A percentile compares a stretch with the other conserved stretches of the same genome.
phyloP scores from a whole-genome alignment of 2,329 filamentous ascomycete species.

The Fusarium citri region DNA sequence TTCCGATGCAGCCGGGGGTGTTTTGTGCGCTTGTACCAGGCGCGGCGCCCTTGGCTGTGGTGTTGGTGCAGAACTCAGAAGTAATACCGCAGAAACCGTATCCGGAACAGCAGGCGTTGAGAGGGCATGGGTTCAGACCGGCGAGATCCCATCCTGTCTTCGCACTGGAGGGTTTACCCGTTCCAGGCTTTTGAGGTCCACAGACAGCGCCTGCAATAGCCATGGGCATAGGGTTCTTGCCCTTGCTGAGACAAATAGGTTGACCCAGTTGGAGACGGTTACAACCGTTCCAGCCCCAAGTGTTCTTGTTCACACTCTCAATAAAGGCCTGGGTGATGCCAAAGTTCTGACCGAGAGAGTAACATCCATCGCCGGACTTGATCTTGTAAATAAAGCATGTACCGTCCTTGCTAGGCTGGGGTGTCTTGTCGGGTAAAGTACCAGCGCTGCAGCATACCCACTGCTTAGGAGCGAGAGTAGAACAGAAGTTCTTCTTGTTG shows the following conservation, averaged over 20 bases:
- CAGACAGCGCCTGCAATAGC: slow-evolving; percentile 48
- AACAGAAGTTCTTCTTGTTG: slow-evolving; percentile 47
- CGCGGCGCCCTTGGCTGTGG: slow-evolving; percentile 43
- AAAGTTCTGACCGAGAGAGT: slow-evolving; percentile 47
- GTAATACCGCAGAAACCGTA: slow-evolving; percentile 61
- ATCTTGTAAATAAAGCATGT: slow-evolving; percentile 51
- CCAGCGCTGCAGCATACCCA: slow-evolving; percentile 54
- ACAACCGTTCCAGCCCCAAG: slow-evolving; percentile 55
- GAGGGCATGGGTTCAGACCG: slow-evolving; percentile 59
- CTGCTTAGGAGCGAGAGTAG: slow-evolving; percentile 49
- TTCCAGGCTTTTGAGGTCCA: slow-evolving; percentile 50
- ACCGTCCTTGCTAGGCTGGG: slow-evolving; percentile 52
- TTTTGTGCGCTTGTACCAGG: slow-evolving; percentile 45
- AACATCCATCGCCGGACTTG: slow-evolving; percentile 50
- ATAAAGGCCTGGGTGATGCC: slow-evolving; percentile 54
- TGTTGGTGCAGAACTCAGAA: slow-evolving; percentile 55
- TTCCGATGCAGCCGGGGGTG: slow-evolving; percentile 48
- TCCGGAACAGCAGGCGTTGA: slow-evolving; percentile 56
- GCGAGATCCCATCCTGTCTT: slow-evolving; percentile 49
- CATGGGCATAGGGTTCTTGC: slow-evolving; percentile 51
- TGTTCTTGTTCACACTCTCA: slow-evolving; percentile 52
- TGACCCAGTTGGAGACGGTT: slow-evolving; percentile 40
- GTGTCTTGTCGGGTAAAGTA: slow-evolving; percentile 48
- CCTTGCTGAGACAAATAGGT: slow-evolving; percentile 52
- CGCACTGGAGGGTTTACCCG: slow-evolving; percentile 37